Evolutionary conservation across 352 stramenopile genomes (phyloP).

Genomic region (Globisporangium spiculum): DNA sequence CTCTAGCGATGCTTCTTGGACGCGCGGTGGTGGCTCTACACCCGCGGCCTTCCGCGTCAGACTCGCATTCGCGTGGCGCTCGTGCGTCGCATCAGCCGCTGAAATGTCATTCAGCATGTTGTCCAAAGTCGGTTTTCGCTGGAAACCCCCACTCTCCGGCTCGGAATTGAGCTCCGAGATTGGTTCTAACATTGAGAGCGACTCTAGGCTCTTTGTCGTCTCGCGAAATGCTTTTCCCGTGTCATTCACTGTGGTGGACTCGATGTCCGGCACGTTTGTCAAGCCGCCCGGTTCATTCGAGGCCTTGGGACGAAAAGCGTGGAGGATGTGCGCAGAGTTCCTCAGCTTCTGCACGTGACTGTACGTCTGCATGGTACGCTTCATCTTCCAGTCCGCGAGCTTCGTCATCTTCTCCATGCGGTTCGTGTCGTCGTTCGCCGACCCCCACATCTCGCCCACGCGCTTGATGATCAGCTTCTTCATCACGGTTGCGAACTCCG

Average conservation of each 20-base stretch:
- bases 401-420: conserved; percentile 66
- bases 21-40: neutral
- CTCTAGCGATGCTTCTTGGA: neutral
- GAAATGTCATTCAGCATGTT: conserved; percentile 3
- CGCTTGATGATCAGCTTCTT: conserved; percentile 71
- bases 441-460: conserved; percentile 58
- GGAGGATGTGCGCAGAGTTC: conserved; percentile 26
- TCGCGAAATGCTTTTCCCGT: neutral
- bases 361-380: conserved; percentile 47
- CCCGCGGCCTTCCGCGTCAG: neutral
- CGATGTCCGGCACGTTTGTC: neutral
- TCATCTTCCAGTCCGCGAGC: conserved; percentile 62
- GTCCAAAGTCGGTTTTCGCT: neutral
- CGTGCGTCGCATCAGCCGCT: neutral
- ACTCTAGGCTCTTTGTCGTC: neutral
- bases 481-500: conserved; percentile 67
- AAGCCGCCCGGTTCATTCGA: neutral
- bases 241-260: neutral
- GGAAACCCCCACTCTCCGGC: neutral
- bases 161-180: conserved; percentile 5
- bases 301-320: neutral
- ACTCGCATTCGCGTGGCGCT: neutral
- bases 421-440: conserved; percentile 23
- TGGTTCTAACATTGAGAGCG: neutral
- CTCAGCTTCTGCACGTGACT: conserved; percentile 46